Evolutionary conservation across 2,329 filamentous ascomycete species (phyloP).

Genomic region (Sclerotinia borealis): DNA sequence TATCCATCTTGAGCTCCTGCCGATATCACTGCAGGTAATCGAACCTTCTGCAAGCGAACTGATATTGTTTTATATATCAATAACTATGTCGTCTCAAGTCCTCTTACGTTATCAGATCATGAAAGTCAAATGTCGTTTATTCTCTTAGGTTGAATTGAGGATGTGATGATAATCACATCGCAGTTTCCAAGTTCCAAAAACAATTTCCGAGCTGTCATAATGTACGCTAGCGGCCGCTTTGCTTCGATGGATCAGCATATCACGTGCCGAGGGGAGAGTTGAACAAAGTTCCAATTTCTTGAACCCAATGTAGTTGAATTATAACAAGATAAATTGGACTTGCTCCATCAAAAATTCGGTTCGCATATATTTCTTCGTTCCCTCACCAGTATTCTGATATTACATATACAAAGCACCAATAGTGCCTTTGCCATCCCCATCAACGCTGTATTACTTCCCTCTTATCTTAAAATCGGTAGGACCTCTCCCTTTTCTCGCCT

Average conservation of each 20-base stretch:
- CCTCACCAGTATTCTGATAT: conserved; percentile 4
- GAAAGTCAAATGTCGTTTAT: not conserved
- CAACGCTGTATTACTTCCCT: conserved; percentile 3
- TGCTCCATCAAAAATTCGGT: not conserved
- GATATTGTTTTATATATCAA: not conserved
- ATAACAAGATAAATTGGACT: not conserved
- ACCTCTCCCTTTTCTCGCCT: conserved; percentile 46
- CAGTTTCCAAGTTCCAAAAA: not conserved
- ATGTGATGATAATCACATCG: conserved; percentile 5
- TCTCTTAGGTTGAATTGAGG: not conserved
- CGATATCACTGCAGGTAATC: not conserved
- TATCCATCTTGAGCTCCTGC: not conserved
- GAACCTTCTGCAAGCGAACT: not conserved
- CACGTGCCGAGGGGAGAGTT: not conserved
- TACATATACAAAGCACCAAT: conserved; percentile 6
- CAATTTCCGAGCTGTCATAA: conserved; percentile 1
- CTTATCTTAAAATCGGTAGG: conserved; percentile 27
- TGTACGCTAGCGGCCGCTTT: conserved; percentile 1
- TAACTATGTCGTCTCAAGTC: not conserved
- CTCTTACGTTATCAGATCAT: not conserved
- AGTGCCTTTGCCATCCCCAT: not conserved
- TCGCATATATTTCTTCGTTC: not conserved
- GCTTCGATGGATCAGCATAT: not conserved
- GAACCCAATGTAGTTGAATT: not conserved
- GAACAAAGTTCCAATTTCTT: not conserved